A percentile compares a stretch with the other conserved stretches of the same genome.
These are phyloP conservation scores for Xylariomycetidae sp. DNA, from an alignment of 2,329 filamentous ascomycete species.

Conservation along the genomic window DNA sequence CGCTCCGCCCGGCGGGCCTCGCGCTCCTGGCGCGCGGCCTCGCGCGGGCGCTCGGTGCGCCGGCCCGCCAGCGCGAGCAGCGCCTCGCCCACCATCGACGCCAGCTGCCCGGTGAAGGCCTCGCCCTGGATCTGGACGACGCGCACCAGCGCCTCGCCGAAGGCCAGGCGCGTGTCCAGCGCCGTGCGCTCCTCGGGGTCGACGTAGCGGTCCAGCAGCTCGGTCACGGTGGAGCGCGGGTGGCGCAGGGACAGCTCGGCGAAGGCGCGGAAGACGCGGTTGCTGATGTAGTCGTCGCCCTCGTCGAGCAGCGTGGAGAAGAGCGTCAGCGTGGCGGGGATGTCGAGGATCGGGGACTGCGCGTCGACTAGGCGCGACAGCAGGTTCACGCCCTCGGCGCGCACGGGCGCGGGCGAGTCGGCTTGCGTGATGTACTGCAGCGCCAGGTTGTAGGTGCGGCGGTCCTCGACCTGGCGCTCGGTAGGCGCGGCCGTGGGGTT, in stretches of 20 bases:
- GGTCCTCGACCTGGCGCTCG: conserved; percentile 50
- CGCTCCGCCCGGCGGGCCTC: conserved; percentile 42
- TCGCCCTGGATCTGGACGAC: conserved; percentile 56
- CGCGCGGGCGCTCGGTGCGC: conserved; percentile 54
- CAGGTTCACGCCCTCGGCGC: conserved; percentile 58
- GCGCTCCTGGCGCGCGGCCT: conserved; percentile 48
- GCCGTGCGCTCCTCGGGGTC: conserved; percentile 53
- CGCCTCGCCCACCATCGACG: conserved; percentile 47
- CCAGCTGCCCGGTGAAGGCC: conserved; percentile 48
- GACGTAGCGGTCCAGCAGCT: conserved; percentile 62
- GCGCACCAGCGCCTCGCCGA: conserved; percentile 62
- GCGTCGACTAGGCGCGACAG: conserved; percentile 51
- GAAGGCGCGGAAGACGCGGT: conserved; percentile 61
- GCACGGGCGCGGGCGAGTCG: conserved; percentile 61
- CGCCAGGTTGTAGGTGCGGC: conserved; percentile 55
- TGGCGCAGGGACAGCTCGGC: conserved; percentile 56
- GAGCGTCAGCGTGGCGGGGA: conserved; percentile 58
- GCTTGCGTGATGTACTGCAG: conserved; percentile 56
- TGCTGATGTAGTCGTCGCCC: conserved; percentile 65
- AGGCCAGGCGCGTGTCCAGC: conserved; percentile 59
- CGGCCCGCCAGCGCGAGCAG: conserved; percentile 60
- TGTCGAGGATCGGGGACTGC: conserved; percentile 54
- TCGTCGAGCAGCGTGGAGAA: conserved; percentile 51
- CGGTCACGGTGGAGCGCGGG: conserved; percentile 53
- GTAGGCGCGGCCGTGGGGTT: conserved; percentile 29